phyloP scores from a whole-genome alignment of 1,284 basidiomycete genomes.

The Boletus albobrunnescens region DNA sequence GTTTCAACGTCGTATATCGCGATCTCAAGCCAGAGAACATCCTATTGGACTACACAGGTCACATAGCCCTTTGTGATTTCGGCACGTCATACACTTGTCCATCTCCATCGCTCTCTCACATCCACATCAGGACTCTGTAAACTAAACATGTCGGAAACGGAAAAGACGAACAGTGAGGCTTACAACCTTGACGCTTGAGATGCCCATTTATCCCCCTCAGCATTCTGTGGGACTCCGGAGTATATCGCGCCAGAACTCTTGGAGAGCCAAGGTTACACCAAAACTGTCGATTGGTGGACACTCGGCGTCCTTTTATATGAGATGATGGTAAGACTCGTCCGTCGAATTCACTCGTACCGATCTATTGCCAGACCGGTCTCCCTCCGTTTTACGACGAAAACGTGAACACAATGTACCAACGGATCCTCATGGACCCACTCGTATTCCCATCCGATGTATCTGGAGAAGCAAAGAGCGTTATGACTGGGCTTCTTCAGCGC shows the following conservation, averaged over 20 bases:
- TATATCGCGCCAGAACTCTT: conserved; percentile 96
- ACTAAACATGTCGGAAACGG: conserved; percentile 96
- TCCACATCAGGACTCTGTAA: conserved; percentile 80
- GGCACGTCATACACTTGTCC: conserved; percentile 38
- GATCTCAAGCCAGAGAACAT: conserved; percentile 99
- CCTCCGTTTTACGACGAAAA: conserved; percentile 99
- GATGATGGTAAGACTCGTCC: conserved; percentile 71
- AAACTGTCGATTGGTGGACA: conserved; percentile 99
- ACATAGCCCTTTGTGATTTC: conserved; percentile 98
- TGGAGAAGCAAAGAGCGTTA: conserved; percentile 83
- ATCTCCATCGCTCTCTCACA: conserved; percentile 1
- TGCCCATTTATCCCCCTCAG: conserved; percentile 39
- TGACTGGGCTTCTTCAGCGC: conserved; percentile 84
- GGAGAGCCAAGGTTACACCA: conserved; percentile 96
- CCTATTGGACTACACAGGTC: conserved; percentile 93
- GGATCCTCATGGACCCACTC: conserved; percentile 92
- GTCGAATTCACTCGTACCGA: conserved; percentile 1
- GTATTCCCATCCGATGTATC: conserved; percentile 91
- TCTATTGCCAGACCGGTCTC: conserved; percentile 69
- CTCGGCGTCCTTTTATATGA: conserved; percentile 96
- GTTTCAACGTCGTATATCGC: conserved; percentile 98
- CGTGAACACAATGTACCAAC: conserved; percentile 97
- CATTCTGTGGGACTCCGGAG: conserved; percentile 99
- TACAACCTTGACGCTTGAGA: not conserved
- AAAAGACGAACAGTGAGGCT: conserved; percentile 88